phyloP scores from a whole-genome alignment of 2,329 filamentous ascomycete species.

The Epichloe coenophiala region DNA sequence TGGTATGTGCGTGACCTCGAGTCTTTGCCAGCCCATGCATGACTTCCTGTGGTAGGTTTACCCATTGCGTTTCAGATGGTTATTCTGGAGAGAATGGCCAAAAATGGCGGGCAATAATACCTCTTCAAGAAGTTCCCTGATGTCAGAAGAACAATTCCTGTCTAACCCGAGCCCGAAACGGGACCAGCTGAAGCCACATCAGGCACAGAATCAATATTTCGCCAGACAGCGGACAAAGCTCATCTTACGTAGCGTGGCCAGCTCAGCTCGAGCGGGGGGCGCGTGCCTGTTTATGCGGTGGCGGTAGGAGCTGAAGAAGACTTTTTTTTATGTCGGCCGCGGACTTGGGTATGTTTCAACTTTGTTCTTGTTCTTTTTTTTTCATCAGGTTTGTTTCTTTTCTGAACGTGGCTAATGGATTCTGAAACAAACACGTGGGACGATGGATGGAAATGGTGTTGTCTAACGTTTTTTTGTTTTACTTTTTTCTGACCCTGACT shows the following conservation, averaged over 20 bases:
- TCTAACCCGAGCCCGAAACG: neutral
- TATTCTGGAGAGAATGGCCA: constrained; percentile 6
- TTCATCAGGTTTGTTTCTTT: neutral
- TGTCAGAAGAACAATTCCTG: neutral
- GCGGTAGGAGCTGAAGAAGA: constrained; percentile 6
- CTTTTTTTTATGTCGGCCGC: constrained; percentile 11
- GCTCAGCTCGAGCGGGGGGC: constrained; percentile 8
- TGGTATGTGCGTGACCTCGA: constrained; percentile 5
- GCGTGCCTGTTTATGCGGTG: constrained; percentile 5
- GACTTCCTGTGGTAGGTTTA: too few species aligned
- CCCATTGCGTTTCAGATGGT: neutral
- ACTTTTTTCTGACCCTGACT: too few species aligned
- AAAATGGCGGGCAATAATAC: constrained; percentile 4
- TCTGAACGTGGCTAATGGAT: neutral
- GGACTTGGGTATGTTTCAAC: constrained; percentile 4
- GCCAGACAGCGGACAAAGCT: constrained; percentile 10
- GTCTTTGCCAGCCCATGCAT: too few species aligned
- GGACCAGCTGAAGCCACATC: neutral
- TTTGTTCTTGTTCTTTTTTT: neutral
- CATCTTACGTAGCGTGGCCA: constrained; percentile 6
- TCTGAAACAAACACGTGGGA: too few species aligned
- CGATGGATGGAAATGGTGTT: too few species aligned
- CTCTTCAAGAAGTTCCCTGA: neutral
- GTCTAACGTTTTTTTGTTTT: too few species aligned
- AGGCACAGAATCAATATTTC: constrained; percentile 7